Percentiles rank a stretch among this genome's conserved stretches.
These are phyloP conservation scores for Picea engelmannii DNA, from an alignment of 83 land plant species.

Conservation along the genomic window DNA sequence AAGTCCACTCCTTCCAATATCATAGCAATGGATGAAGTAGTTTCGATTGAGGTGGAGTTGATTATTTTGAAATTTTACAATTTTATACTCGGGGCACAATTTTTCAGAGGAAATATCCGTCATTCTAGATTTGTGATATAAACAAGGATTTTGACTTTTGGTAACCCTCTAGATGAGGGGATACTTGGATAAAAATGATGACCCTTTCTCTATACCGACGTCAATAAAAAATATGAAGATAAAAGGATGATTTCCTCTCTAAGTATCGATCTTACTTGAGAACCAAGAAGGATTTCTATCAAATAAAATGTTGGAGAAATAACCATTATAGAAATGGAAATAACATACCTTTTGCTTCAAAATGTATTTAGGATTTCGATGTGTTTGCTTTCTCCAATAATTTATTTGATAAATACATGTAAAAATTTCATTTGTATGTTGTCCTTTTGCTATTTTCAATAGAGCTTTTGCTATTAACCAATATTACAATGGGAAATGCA, in stretches of 20 bases:
- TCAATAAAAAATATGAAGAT: neutral
- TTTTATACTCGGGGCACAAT: neutral
- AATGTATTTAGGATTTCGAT: too few species aligned
- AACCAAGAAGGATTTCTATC: neutral
- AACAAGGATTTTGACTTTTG: too few species aligned
- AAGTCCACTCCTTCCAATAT: neutral
- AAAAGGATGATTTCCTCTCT: neutral
- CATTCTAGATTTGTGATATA: neutral
- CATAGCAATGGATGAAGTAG: neutral
- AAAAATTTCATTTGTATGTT: too few species aligned
- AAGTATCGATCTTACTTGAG: neutral
- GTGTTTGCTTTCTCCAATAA: too few species aligned
- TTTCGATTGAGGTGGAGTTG: conserved; percentile 3
- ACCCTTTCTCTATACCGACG: neutral
- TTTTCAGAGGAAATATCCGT: neutral
- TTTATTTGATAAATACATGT: too few species aligned
- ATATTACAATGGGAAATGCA: too few species aligned
- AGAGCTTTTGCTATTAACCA: too few species aligned
- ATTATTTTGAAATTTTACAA: neutral
- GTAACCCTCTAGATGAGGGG: neutral
- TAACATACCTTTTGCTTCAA: too few species aligned
- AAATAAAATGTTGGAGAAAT: neutral
- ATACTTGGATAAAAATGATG: neutral
- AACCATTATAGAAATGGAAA: too few species aligned
- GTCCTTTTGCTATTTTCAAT: too few species aligned